These are phyloP conservation scores for Phytopythium delawarense DNA, from an alignment of 352 stramenopile genomes.

Conservation along the genomic window DNA sequence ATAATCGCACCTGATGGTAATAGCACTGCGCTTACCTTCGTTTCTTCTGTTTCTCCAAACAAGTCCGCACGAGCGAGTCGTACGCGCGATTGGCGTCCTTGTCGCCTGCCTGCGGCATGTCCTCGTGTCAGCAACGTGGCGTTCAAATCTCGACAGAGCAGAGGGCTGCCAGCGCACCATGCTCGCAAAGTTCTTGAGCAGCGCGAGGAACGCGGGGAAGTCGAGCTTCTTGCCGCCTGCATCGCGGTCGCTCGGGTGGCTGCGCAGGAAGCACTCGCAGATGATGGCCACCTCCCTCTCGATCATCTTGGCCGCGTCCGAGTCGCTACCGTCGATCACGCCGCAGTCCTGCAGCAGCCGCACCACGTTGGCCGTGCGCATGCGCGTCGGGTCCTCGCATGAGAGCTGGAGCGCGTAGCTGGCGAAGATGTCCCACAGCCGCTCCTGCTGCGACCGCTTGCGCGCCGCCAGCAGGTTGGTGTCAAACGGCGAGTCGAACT, in stretches of 20 bases:
- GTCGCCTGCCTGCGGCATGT: constrained; percentile 43
- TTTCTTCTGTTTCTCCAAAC: constrained; percentile 67
- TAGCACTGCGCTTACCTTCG: constrained; percentile 17
- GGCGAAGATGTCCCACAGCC: constrained; percentile 78
- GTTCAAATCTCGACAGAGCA: not conserved
- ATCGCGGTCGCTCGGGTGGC: constrained; percentile 52
- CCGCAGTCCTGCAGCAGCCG: constrained; percentile 76
- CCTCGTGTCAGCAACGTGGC: not conserved
- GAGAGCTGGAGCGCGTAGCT: constrained; percentile 71
- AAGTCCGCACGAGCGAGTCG: constrained; percentile 60
- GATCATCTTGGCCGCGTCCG: constrained; percentile 54
- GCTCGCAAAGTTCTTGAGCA: constrained; percentile 64
- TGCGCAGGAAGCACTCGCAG: constrained; percentile 66
- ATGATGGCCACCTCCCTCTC: constrained; percentile 75
- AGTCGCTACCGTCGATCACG: constrained; percentile 51
- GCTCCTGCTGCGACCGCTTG: constrained; percentile 61
- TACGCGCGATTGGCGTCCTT: constrained; percentile 45
- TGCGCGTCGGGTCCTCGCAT: constrained; percentile 70
- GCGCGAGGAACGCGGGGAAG: constrained; percentile 62
- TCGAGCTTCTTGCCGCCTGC: constrained; percentile 57
- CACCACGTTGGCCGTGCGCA: constrained; percentile 62
- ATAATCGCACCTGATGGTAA: not conserved
- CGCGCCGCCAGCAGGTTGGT: constrained; percentile 44
- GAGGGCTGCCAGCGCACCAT: constrained; percentile 32
- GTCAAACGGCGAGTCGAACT: constrained; percentile 61